These are phyloP conservation scores for Xylaria sp. DNA, from an alignment of 2,329 filamentous ascomycete species.

Conservation along the genomic window DNA sequence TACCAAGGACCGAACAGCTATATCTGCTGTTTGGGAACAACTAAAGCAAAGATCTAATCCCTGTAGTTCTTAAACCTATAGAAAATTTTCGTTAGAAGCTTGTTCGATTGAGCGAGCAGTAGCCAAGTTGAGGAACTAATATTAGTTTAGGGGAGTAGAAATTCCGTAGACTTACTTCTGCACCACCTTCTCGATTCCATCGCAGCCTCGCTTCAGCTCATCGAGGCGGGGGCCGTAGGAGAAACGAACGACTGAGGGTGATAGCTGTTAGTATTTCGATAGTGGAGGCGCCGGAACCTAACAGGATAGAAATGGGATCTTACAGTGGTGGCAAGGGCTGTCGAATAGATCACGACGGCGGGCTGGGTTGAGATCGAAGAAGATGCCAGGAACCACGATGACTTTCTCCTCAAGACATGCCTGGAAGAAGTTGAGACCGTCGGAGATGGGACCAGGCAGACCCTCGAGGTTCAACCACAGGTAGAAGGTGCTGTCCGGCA, in stretches of 20 bases:
- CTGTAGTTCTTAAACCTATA: constrained; percentile 38
- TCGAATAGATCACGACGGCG: constrained; percentile 91
- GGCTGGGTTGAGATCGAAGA: constrained; percentile 94
- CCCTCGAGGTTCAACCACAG: constrained; percentile 73
- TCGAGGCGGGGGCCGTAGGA: constrained; percentile 87
- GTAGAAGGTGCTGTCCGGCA: constrained; percentile 94
- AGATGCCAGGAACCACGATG: constrained; percentile 96
- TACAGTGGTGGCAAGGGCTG: constrained; percentile 85
- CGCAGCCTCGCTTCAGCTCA: constrained; percentile 75
- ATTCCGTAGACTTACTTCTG: constrained; percentile 61
- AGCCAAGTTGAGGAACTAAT: too few relatives aligned
- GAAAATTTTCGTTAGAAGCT: constrained; percentile 12
- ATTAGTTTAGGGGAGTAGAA: background rate
- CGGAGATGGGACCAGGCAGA: constrained; percentile 80
- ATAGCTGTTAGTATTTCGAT: constrained; percentile 6
- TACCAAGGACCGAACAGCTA: background rate
- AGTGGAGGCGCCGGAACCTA: background rate
- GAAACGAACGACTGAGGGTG: constrained; percentile 67
- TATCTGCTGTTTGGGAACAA: background rate
- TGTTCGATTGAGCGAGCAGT: background rate
- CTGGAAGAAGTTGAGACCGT: constrained; percentile 96
- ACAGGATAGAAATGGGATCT: constrained; percentile 20
- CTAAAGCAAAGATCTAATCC: constrained; percentile 1
- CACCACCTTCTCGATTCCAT: constrained; percentile 83
- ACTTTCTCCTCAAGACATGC: constrained; percentile 92